These are phyloP conservation scores for Scedosporium minutisporum DNA, from an alignment of 2,329 filamentous ascomycete species.

Conservation along the genomic window DNA sequence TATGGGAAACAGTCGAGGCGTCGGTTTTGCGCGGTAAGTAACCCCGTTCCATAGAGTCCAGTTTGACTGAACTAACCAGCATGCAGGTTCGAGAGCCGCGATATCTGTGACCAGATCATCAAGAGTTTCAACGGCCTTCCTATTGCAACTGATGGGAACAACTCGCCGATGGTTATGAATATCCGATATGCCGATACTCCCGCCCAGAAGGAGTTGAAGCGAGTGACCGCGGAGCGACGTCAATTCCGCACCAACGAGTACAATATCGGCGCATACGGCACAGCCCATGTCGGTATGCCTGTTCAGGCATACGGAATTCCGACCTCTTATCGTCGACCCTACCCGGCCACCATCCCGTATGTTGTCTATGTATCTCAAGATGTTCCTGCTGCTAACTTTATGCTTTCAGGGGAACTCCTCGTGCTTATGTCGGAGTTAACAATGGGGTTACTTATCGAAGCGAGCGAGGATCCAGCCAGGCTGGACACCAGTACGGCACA, in stretches of 20 bases:
- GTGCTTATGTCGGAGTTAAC: constrained; percentile 1
- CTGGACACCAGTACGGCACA: neutral
- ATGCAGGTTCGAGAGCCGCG: constrained; percentile 74
- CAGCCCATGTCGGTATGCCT: constrained; percentile 47
- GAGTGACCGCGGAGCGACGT: constrained; percentile 87
- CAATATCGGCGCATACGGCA: constrained; percentile 63
- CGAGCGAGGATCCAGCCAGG: neutral
- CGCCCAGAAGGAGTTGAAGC: constrained; percentile 92
- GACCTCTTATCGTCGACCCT: constrained; percentile 17
- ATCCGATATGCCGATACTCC: constrained; percentile 96
- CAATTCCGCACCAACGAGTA: constrained; percentile 97
- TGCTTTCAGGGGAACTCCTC: neutral
- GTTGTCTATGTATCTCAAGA: constrained; percentile 21
- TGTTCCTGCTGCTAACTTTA: constrained; percentile 19
- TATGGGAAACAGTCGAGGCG: constrained; percentile 87
- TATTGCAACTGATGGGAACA: constrained; percentile 59
- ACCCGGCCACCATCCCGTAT: constrained; percentile 27
- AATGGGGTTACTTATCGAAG: neutral
- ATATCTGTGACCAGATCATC: constrained; percentile 85
- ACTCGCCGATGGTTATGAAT: constrained; percentile 58
- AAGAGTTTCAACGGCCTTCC: constrained; percentile 71
- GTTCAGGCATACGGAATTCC: constrained; percentile 13
- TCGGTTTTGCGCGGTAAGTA: constrained; percentile 86
- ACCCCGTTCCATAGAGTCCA: constrained; percentile 5
- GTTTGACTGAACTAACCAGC: constrained; percentile 14